Base-by-base conservation (phyloP, 2,329 filamentous ascomycete genomes). In the Penicillium sp. region DNA sequence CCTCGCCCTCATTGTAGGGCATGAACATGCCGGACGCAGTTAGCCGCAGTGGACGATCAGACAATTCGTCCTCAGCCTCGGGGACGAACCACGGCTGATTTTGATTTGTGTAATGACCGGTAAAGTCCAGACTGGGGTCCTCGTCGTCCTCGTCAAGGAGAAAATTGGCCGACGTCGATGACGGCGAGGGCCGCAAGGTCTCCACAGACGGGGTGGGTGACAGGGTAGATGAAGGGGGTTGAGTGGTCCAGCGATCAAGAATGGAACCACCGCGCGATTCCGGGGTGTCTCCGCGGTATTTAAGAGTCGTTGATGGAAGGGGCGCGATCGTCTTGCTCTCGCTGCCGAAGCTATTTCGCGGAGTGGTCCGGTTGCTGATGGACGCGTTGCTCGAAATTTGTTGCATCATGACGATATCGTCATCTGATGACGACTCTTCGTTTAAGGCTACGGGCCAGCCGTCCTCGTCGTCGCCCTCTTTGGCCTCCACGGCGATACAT, bases 1-100 rank as follows among this genome's bases (percentile, higher is more conserved):
- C 40, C 53, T 89, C 84, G 53, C 89, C 86, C 54, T 83, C 85
- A 6, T 37, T 38, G 15, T 46, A 43, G 2, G 88, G 87, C 85
- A 94, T 90, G 56, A 94, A 85, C 87, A 94, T 94, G 53, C 88
- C 89, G 26, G 87, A 93, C 35, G 81, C 75, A 14, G 87, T 94
- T 52, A 89, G 78, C 47, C 84, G 81, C 73, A 94, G 83, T 36
- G 83, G 82, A 13, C 67, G 71, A 29, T 60, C 59, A 3, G 76
- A 67, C 35, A 77, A 72, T 28, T 80, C 77, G 31, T 81, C 73
- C 19, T 80, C 76, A 8, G 79, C 64, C 45, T 59, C 49, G 3
- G 58, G 41, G 21, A 65, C 43, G 49, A 53, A 68, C 69, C 42
- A 64, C 5, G 62, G 52, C 15, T 53, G 58, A 38, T 46, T 48